Percentiles rank a stretch among this genome's conserved stretches.
These are phyloP conservation scores for Alternaria consortialis DNA, from an alignment of 2,329 filamentous ascomycete species.

Conservation along the genomic window DNA sequence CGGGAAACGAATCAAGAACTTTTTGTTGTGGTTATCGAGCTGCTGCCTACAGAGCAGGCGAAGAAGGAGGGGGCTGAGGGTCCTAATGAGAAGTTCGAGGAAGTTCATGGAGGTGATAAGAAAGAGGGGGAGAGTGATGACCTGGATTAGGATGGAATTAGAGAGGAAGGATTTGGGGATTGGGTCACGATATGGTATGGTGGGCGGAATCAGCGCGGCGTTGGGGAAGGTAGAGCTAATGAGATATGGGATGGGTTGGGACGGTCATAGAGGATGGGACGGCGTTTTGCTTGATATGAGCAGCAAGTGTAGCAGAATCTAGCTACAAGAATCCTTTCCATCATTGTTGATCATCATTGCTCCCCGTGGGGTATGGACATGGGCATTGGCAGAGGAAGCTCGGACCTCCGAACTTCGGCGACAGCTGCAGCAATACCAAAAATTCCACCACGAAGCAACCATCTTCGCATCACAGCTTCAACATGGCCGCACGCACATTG, in stretches of 20 bases:
- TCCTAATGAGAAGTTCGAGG: conserved; percentile 36
- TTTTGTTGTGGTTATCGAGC: conserved; percentile 81
- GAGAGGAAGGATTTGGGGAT: not conserved
- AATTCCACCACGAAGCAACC: conserved; percentile 16
- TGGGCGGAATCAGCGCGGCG: conserved; percentile 10
- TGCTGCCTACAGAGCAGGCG: conserved; percentile 72
- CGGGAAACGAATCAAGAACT: conserved; percentile 76
- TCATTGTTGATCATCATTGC: not conserved
- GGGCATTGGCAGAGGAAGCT: conserved; percentile 8
- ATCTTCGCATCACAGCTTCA: conserved; percentile 22
- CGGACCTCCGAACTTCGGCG: conserved; percentile 26
- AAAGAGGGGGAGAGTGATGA: conserved; percentile 29
- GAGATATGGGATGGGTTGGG: not conserved
- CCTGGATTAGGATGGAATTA: conserved; percentile 21
- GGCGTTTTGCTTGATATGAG: not conserved
- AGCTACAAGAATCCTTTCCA: not conserved
- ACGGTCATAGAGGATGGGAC: not conserved
- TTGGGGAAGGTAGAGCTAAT: not conserved
- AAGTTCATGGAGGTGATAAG: conserved; percentile 27
- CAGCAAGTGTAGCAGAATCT: not conserved
- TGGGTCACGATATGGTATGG: not conserved
- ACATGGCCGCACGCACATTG: conserved; percentile 44
- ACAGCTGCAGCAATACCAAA: conserved; percentile 22
- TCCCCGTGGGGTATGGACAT: not conserved
- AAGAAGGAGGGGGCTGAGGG: conserved; percentile 35